Percentiles rank a stretch among this genome's conserved stretches.
These are phyloP conservation scores for Globisporangium nunn DNA, from an alignment of 352 stramenopile genomes.

Conservation along the genomic window DNA sequence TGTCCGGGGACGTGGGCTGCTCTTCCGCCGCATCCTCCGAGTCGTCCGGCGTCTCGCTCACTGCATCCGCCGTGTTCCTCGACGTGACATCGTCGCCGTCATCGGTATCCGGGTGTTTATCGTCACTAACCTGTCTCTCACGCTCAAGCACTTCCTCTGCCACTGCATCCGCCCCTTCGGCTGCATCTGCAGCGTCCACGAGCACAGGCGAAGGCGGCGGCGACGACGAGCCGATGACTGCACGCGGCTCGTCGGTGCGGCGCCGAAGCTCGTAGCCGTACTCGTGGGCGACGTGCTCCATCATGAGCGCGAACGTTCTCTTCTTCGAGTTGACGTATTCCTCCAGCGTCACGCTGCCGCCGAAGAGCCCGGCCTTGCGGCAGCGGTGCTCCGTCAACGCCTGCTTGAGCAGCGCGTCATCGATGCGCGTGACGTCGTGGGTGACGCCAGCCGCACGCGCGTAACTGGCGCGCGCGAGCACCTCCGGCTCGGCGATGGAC, in stretches of 20 bases:
- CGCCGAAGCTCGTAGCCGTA: background rate
- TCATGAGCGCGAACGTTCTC: background rate
- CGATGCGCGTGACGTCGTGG: background rate
- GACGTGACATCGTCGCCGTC: background rate
- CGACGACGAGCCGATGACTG: background rate
- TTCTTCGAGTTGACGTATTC: background rate
- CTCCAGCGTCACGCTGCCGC: background rate
- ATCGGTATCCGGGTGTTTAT: background rate
- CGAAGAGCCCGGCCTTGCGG: background rate
- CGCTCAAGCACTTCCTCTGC: background rate
- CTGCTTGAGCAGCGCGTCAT: constrained; percentile 1
- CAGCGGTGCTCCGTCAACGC: background rate
- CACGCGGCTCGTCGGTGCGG: background rate
- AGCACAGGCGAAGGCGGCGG: background rate
- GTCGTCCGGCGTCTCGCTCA: background rate
- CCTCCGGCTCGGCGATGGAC: background rate
- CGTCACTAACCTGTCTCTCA: background rate
- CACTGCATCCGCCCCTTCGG: background rate
- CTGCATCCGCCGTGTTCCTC: background rate
- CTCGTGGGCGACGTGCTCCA: background rate
- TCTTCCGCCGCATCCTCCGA: background rate
- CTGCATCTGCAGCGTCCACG: background rate
- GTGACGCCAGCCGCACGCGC: background rate
- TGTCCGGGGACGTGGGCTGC: background rate
- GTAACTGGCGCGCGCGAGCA: background rate